Conservation (phyloP, 352 stramenopile species). For the Achlya hypogyna region DNA sequence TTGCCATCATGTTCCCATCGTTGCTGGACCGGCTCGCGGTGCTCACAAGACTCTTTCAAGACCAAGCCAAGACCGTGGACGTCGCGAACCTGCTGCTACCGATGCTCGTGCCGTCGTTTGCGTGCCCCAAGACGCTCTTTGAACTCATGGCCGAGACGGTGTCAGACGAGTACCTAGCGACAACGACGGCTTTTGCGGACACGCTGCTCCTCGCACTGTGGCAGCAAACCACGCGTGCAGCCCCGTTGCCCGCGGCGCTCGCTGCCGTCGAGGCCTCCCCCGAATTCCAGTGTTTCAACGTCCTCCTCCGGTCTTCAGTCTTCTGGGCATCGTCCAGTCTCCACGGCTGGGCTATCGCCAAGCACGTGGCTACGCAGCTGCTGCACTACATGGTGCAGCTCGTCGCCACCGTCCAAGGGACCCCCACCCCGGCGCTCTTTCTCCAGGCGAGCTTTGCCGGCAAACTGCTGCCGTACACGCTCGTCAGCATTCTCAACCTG, state of each 20-base stretch:
- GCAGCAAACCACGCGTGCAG: slow-evolving; percentile 23
- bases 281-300: slow-evolving; percentile 45
- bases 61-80: slow-evolving; percentile 21
- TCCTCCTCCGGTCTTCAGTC: slow-evolving; percentile 47
- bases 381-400: slow-evolving; percentile 37
- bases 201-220: slow-evolving; percentile 55
- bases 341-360: slow-evolving; percentile 47
- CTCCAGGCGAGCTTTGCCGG: slow-evolving; percentile 53
- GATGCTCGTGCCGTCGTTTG: slow-evolving; percentile 78
- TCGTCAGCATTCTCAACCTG: slow-evolving; percentile 59
- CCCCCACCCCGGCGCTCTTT: slow-evolving; percentile 15
- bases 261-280: too few relatives aligned
- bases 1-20: slow-evolving; percentile 69
- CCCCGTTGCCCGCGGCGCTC: slow-evolving; percentile 10
- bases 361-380: slow-evolving; percentile 43
- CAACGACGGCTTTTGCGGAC: slow-evolving; percentile 36
- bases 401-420: slow-evolving; percentile 22
- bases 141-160: slow-evolving; percentile 55
- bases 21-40: slow-evolving; percentile 63
- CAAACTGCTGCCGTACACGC: slow-evolving; percentile 63
- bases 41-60: slow-evolving; percentile 70
- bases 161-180: slow-evolving; percentile 21
- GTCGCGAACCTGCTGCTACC: slow-evolving; percentile 44
- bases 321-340: slow-evolving; percentile 58
- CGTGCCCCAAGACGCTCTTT: slow-evolving; percentile 76